Conservation (phyloP, 2,329 filamentous ascomycete genomes). For the Mycogone perniciosa region DNA sequence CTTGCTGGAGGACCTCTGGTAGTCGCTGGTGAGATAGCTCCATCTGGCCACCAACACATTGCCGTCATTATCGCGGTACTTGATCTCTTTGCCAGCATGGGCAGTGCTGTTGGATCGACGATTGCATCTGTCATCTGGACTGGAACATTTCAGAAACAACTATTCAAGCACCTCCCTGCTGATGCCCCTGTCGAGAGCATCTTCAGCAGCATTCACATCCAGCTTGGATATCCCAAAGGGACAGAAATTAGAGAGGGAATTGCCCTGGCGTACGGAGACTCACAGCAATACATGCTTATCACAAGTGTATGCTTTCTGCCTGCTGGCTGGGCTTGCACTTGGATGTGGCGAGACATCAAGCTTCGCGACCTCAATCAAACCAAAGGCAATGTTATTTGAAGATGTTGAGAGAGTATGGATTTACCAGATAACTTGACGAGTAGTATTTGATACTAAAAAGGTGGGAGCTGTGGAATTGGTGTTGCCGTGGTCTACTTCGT, state of each 20-base stretch:
- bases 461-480: no score
- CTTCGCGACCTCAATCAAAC: slow-evolving; percentile 39
- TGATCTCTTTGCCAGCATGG: slow-evolving; percentile 54
- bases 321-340: slow-evolving; percentile 28
- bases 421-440: neutral
- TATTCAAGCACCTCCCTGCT: slow-evolving; percentile 44
- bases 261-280: slow-evolving; percentile 51
- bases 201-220: slow-evolving; percentile 46
- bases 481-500: no score
- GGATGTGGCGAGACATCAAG: slow-evolving; percentile 46
- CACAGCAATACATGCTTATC: slow-evolving; percentile 47
- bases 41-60: slow-evolving; percentile 54
- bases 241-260: slow-evolving; percentile 48
- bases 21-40: slow-evolving; percentile 54
- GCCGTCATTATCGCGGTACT: slow-evolving; percentile 56
- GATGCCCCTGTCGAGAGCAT: slow-evolving; percentile 30
- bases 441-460: no score
- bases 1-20: slow-evolving; percentile 54
- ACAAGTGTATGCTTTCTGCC: slow-evolving; percentile 40
- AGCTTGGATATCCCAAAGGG: slow-evolving; percentile 47
- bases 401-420: neutral
- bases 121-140: slow-evolving; percentile 61
- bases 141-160: slow-evolving; percentile 46
- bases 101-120: slow-evolving; percentile 52
- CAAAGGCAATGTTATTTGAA: slow-evolving; percentile 33